These are phyloP conservation scores for Sicyos edulis DNA, from an alignment of 306 rosid genomes.

Conservation along the genomic window DNA sequence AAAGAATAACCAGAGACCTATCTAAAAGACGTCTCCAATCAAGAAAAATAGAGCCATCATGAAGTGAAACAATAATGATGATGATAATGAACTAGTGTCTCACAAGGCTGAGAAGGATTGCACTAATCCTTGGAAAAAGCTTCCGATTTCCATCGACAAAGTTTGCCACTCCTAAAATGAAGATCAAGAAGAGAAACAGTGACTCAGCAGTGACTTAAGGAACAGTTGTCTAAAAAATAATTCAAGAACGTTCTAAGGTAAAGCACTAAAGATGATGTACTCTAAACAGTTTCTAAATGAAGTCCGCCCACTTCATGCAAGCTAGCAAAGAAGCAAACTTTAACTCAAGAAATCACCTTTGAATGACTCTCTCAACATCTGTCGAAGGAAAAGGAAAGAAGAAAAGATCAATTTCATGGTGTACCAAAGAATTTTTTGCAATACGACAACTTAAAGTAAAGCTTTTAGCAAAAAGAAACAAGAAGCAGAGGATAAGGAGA, in stretches of 20 bases:
- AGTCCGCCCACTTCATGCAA: conserved; percentile 26
- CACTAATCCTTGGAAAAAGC: conserved; percentile 56
- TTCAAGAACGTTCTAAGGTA: background rate
- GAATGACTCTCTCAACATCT: conserved; percentile 78
- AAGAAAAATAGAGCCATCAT: background rate
- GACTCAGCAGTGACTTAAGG: background rate
- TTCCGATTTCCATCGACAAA: conserved; percentile 69
- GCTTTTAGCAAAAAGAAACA: background rate
- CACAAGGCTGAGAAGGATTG: conserved; percentile 73
- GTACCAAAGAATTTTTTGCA: conserved; percentile 2
- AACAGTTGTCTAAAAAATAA: background rate
- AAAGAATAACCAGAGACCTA: background rate
- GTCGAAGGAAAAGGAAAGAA: conserved; percentile 32
- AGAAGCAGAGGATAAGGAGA: background rate
- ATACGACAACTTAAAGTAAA: background rate
- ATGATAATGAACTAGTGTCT: conserved; percentile 23
- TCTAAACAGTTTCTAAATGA: conserved; percentile 12
- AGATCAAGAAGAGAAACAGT: conserved; percentile 20
- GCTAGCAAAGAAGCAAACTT: conserved; percentile 24
- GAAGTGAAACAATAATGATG: background rate
- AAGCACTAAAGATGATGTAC: conserved; percentile 1
- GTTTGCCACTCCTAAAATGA: conserved; percentile 55
- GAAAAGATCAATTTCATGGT: conserved; percentile 1
- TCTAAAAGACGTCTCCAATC: too few species aligned
- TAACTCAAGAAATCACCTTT: conserved; percentile 48